Base-by-base conservation (phyloP, 306 rosid species). In the Acacia acuminata region DNA sequence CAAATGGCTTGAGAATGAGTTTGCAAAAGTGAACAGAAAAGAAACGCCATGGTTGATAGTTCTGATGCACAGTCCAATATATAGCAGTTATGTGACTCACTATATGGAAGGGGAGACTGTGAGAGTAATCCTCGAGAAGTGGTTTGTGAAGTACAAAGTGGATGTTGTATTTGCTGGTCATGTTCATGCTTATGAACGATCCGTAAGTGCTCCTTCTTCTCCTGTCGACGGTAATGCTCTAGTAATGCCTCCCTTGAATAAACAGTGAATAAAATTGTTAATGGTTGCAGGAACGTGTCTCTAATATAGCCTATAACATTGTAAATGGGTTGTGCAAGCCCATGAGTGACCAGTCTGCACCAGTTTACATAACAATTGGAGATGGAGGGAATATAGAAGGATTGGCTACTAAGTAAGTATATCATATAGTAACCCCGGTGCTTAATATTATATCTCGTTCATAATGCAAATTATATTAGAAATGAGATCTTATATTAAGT, bases 331-430 rank as follows among this genome's bases (percentile, higher is more conserved):
- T 81, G 53, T 91, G 93, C 86, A 82, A 78, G 75, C 93, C 95
- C 66, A 36, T 71, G 13, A 67, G 70, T 1, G 89, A 89, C 77
- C 66, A 32, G 69, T 82, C 86, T 60, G 94, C 97, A 40, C 97
- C 94, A 12, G 88, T 94, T 74, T 92, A 94, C 78, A 87, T 92
- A 84, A 90, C 98, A 11, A 85, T 94, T 79, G 98, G 94, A 79
- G 98, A 90, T 84, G 97, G 97, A 76, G 98, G 98, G 79, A 92
- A 94, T 82, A 82, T 91, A 63, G 92, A 94, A 92, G 97, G 97
- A 86, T 71, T 92, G 70, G 89, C 45, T 22, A 88, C 92, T 3
- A 79, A 71, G 98, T 92, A 88, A 3, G 92, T 81, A 68, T 67
- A 43, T 3, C 27, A 58, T 10, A 51, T 51, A 16, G 2, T 13